Base-by-base conservation (phyloP, 805 yeast genomes). In the Nakazawaea wickerhamii region DNA sequence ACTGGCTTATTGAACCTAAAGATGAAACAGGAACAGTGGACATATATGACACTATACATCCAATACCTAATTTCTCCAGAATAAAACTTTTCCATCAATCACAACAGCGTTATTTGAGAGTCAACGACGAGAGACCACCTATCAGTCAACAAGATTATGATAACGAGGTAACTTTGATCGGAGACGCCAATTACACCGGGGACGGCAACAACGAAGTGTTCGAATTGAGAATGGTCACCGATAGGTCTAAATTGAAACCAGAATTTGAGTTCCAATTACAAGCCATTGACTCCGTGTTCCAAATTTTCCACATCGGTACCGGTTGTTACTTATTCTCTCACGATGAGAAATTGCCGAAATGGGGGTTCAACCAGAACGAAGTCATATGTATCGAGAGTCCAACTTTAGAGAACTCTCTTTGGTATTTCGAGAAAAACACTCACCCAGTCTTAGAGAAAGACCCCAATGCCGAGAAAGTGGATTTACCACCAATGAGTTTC, bases 131-230 rank as follows among this genome's bases (percentile, higher is more conserved):
- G 4, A 77, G 90, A 47, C 96, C 98, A 3, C 96, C 96, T 8
- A 76, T 89, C 21, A 76, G 91, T 8, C 95, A 87, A 56, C 93
- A 87, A 55, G 98, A 93, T 44, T 90, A 91, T 61, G 82, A 89
- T 55, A 75, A 73, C 49, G 95, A 89, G 60, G 95, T 89, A 1
- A 74, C 86, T 21, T 79, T 87, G 49, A 67, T 78, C 44, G 93
- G 91, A 4, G 75, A 74, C 59, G 60, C 68, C 5, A 75, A 79
- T 1, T 76, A 77, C 54, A 63, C 64, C 2, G 93, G 87, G 14
- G 84, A 84, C 50, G 40, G 38, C 4, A 68, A 72, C 32, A 79
- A 78, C 55, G 89, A 85, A 58, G 75, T 76, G 48, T 89, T 88
- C 73, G 75, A 75, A 43, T 63, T 91, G 17, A 70, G 75, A 52